Conservation (phyloP, 1,284 basidiomycete species). For the Boletus hoseneyae region DNA sequence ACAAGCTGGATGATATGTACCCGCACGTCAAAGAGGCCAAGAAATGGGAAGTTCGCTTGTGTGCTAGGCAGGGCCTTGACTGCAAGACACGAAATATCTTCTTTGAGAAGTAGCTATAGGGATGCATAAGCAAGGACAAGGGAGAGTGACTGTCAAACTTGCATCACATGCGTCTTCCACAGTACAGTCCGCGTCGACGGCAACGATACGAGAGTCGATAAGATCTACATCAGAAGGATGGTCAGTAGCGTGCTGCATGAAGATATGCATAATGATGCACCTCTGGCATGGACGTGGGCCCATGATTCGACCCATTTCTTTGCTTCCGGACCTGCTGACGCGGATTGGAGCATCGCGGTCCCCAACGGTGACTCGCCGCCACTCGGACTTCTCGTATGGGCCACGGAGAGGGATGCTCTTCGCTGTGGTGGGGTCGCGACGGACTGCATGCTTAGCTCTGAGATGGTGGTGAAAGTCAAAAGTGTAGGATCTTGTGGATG, state of each 20-base stretch:
- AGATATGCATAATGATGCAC: conserved; percentile 30
- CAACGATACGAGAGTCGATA: conserved; percentile 60
- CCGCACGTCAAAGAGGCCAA: conserved; percentile 74
- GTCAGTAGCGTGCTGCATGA: not conserved
- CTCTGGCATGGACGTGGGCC: conserved; percentile 52
- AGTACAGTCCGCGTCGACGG: conserved; percentile 60
- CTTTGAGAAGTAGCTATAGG: conserved; percentile 55
- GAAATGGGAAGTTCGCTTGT: conserved; percentile 36
- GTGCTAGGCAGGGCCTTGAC: conserved; percentile 43
- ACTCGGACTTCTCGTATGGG: conserved; percentile 14
- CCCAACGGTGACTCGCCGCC: conserved; percentile 22
- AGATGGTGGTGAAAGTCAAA: conserved; percentile 1
- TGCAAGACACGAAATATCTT: conserved; percentile 61
- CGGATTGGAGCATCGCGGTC: conserved; percentile 11
- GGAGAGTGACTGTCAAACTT: conserved; percentile 22
- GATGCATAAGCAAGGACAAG: conserved; percentile 9
- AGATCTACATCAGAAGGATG: conserved; percentile 44
- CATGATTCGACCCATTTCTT: conserved; percentile 59
- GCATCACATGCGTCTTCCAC: conserved; percentile 82
- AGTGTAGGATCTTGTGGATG: not conserved
- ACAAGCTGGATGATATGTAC: not conserved
- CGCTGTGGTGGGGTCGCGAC: conserved; percentile 13
- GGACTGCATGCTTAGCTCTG: conserved; percentile 12
- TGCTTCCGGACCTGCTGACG: conserved; percentile 37
- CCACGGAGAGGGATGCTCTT: conserved; percentile 20